Conservation (phyloP, 768 basidiomycete species). For the Leccinellum luteum region DNA sequence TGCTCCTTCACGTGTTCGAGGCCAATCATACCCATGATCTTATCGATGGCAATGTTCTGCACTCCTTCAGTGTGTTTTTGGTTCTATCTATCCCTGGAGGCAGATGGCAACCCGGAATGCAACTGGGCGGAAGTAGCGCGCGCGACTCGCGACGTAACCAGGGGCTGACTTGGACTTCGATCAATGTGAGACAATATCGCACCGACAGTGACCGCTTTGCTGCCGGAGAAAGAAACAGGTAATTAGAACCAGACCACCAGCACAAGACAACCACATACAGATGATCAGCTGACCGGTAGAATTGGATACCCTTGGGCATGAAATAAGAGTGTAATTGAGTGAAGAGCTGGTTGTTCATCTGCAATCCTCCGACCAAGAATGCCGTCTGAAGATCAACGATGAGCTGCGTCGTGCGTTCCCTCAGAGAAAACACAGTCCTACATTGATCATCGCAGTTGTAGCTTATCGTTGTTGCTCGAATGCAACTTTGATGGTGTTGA, state of each 20-base stretch:
- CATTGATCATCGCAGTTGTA: neutral
- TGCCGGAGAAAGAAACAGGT: neutral
- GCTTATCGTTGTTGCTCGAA: neutral
- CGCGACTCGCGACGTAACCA: neutral
- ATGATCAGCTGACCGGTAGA: neutral
- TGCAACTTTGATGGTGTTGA: neutral
- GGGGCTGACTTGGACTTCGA: neutral
- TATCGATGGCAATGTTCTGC: neutral
- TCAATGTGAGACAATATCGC: neutral
- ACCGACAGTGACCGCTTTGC: neutral
- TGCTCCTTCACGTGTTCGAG: neutral
- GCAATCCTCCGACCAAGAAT: neutral
- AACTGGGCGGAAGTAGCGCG: neutral
- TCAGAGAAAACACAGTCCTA: neutral
- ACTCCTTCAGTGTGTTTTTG: neutral
- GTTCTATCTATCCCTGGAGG: neutral
- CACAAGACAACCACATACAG: neutral
- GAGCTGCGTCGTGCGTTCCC: neutral
- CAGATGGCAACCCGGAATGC: neutral
- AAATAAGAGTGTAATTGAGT: neutral
- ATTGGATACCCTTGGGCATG: neutral
- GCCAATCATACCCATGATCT: neutral
- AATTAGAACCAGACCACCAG: neutral
- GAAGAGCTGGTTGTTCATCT: neutral
- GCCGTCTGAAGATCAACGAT: neutral